Evolutionary conservation across 805 yeast species (phyloP).

Genomic region (Saturnispora besseyi): DNA sequence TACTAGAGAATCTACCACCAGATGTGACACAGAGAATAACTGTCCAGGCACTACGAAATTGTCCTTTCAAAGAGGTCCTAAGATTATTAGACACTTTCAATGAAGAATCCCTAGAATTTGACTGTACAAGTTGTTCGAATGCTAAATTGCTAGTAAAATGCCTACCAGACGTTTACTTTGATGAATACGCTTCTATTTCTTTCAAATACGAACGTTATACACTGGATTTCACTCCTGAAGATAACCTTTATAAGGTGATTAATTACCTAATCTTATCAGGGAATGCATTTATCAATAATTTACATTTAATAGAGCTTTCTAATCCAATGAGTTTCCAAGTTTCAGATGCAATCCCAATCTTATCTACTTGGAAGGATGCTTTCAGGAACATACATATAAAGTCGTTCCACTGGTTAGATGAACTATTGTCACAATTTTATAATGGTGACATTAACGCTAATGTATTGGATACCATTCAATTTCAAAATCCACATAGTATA

Average conservation of each 20-base stretch:
- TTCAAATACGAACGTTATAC: slow-evolving; percentile 4
- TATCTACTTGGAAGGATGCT: neutral
- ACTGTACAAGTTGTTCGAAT: neutral
- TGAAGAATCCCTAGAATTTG: neutral
- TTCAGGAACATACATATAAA: neutral
- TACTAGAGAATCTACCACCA: neutral
- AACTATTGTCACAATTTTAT: neutral
- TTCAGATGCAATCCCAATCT: neutral
- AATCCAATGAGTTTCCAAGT: neutral
- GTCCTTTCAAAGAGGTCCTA: neutral
- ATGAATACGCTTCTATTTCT: slow-evolving; percentile 1
- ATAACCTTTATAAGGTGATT: neutral
- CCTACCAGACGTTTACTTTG: neutral
- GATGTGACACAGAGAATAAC: neutral
- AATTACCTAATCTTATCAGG: neutral
- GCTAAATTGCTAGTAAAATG: neutral
- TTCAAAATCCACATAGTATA: neutral
- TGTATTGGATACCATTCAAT: neutral
- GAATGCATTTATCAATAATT: neutral
- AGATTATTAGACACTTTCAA: neutral
- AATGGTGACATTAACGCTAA: neutral
- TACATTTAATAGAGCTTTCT: neutral
- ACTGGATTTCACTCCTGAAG: neutral
- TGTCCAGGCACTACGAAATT: neutral
- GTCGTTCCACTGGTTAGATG: neutral